Base-by-base conservation (phyloP, 2,329 filamentous ascomycete genomes). In the Thielaviopsis euricoi region DNA sequence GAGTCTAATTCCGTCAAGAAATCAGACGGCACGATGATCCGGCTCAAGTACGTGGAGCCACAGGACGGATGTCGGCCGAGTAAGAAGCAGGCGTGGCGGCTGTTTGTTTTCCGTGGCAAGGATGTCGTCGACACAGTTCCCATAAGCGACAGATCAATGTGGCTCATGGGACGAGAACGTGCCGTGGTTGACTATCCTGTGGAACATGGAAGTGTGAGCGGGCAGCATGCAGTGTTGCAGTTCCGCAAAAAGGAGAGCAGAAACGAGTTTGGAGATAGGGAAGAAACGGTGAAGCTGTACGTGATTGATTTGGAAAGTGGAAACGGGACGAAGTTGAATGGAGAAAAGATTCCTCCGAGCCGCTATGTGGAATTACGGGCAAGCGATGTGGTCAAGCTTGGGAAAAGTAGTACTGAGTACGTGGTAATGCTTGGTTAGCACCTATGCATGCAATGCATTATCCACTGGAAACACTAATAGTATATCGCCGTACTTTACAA, bases 31-130 rank as follows among this genome's bases (percentile, higher is more conserved):
- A 85, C 83, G 3, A 78, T 79, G 22, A 83, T 95, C 57, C 82
- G 88, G 2, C 79, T 98, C 52, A 97, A 97, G 74, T 98, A 98
- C 70, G 87, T 96, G 72, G 93, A 98, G 71, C 93, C 93, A 1
- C 74, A 88, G 12, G 93, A 98, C 73, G 88, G 91, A 54, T 86
- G 93, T 60, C 95, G 95, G 64, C 88, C 93, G 0, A 78, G 90
- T 0, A 53, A 58, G 23, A 49, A 25, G 3, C 83, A 93, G 64
- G 74, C 81, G 59, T 98, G 91, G 91, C 87, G 87, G 61, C 74
- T 98, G 53, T 97, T 94, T 68, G 80, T 96, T 22, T 98, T 98
- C 78, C 95, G 95, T 67, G 87, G 82, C 12, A 70, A 78, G 26
- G 86, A 89, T 58, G 77, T 94, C 2, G 69, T 95, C 37, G 89